A percentile compares a stretch with the other conserved stretches of the same genome.
Conservation (phyloP, 1,139 yeast species). For the Kazachstania sp. region DNA sequence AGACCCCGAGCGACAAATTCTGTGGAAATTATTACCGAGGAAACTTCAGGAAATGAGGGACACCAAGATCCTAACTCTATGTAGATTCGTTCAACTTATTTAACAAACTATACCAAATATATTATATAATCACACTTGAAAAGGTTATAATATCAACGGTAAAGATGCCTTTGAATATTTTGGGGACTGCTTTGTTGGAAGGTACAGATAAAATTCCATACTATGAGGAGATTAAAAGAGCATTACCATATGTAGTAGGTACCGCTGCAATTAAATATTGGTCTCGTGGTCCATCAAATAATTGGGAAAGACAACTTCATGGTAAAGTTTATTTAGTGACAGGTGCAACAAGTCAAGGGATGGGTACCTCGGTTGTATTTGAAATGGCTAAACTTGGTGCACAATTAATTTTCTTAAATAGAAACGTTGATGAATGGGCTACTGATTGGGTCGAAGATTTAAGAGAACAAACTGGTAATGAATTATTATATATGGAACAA, state of each 20-base stretch:
- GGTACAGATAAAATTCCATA: constrained; percentile 74
- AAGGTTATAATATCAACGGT: too few relatives aligned
- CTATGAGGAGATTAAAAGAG: constrained; percentile 47
- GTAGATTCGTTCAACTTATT: too few relatives aligned
- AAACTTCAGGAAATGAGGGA: too few relatives aligned
- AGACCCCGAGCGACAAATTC: background rate
- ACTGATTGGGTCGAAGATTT: constrained; percentile 72
- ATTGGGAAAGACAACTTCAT: constrained; percentile 88
- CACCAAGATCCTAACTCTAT: too few relatives aligned
- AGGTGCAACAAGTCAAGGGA: constrained; percentile 81
- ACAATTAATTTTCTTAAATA: constrained; percentile 66
- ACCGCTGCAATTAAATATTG: constrained; percentile 54
- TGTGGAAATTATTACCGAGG: too few relatives aligned
- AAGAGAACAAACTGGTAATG: constrained; percentile 59
- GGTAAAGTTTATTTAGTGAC: constrained; percentile 79
- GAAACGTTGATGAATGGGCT: constrained; percentile 67
- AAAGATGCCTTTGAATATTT: constrained; percentile 68
- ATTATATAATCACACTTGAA: too few relatives aligned
- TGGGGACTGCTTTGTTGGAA: constrained; percentile 55
- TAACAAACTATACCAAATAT: too few relatives aligned
- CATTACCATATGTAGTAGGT: constrained; percentile 45
- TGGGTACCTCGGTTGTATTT: constrained; percentile 68
- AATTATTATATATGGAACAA: constrained; percentile 75
- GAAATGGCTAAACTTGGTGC: constrained; percentile 81
- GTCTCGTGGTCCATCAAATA: constrained; percentile 68